A percentile compares a stretch with the other conserved stretches of the same genome.
These are phyloP conservation scores for Erythrophleum fordii DNA, from an alignment of 306 rosid genomes.

Conservation along the genomic window DNA sequence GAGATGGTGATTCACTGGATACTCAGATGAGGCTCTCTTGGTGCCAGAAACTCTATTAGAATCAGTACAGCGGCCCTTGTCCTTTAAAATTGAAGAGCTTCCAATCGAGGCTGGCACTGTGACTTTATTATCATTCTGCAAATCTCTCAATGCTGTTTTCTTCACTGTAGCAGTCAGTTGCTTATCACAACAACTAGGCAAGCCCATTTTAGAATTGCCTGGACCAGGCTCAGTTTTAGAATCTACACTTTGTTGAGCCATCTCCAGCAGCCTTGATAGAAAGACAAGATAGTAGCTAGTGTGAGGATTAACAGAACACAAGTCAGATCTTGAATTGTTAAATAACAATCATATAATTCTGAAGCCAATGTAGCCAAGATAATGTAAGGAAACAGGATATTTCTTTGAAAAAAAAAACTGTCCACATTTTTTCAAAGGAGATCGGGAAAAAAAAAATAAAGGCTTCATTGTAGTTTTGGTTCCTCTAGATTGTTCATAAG, in stretches of 20 bases:
- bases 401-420: constrained; percentile 11
- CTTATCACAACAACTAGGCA: constrained; percentile 53
- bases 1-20: constrained; percentile 54
- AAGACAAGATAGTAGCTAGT: constrained; percentile 19
- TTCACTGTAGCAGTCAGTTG: constrained; percentile 53
- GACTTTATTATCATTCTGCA: constrained; percentile 66
- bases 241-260: constrained; percentile 70
- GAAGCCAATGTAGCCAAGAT: constrained; percentile 25
- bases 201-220: constrained; percentile 61
- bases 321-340: not conserved
- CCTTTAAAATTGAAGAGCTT: constrained; percentile 64
- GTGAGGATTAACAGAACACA: not conserved
- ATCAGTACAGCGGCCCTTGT: constrained; percentile 52
- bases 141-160: constrained; percentile 75
- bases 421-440: constrained; percentile 1
- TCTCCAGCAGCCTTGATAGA: constrained; percentile 47
- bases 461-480: constrained; percentile 10
- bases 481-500: constrained; percentile 1
- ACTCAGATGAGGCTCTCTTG: constrained; percentile 67
- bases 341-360: not conserved
- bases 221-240: constrained; percentile 61
- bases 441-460: not conserved
- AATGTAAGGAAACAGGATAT: constrained; percentile 15
- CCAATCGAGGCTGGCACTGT: constrained; percentile 53
- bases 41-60: constrained; percentile 63